These are phyloP conservation scores for Sugiyamaella lignohabitans DNA, from an alignment of 805 yeast genomes.

Conservation along the genomic window DNA sequence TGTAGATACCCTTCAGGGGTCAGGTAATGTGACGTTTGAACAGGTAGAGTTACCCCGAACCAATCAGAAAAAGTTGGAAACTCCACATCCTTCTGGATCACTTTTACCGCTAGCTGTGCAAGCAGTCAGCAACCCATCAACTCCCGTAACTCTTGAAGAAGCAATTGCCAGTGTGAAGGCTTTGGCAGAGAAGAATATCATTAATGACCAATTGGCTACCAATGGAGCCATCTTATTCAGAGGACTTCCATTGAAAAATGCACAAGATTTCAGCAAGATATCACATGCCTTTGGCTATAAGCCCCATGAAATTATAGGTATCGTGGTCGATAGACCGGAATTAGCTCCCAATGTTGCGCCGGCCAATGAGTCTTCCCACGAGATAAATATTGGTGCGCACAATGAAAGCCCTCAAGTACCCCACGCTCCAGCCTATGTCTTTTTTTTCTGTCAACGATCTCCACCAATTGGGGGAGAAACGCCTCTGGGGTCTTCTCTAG, in stretches of 20 bases:
- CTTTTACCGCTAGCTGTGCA: constrained; percentile 9
- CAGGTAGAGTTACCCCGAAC: no score
- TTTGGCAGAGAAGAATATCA: constrained; percentile 4
- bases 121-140: not conserved
- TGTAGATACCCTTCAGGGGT: no score
- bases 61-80: constrained; percentile 7
- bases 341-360: constrained; percentile 13
- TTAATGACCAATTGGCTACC: constrained; percentile 5
- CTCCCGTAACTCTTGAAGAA: not conserved
- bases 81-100: constrained; percentile 8
- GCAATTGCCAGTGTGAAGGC: constrained; percentile 3
- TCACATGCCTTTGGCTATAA: constrained; percentile 12
- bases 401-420: constrained; percentile 13
- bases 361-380: constrained; percentile 8
- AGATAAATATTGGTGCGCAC: constrained; percentile 4
- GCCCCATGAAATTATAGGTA: constrained; percentile 15
- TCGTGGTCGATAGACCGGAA: constrained; percentile 11
- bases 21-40: no score
- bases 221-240: constrained; percentile 11
- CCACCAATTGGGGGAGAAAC: constrained; percentile 12
- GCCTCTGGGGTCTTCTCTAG: constrained; percentile 8
- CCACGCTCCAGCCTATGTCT: constrained; percentile 11
- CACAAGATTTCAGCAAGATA: constrained; percentile 9
- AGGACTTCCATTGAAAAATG: constrained; percentile 9
- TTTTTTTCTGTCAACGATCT: constrained; percentile 10